Evolutionary conservation across 2,329 filamentous ascomycete species (phyloP), one percentile per base, ranked within the genome.

Genomic region (Fusarium lateritium): DNA sequence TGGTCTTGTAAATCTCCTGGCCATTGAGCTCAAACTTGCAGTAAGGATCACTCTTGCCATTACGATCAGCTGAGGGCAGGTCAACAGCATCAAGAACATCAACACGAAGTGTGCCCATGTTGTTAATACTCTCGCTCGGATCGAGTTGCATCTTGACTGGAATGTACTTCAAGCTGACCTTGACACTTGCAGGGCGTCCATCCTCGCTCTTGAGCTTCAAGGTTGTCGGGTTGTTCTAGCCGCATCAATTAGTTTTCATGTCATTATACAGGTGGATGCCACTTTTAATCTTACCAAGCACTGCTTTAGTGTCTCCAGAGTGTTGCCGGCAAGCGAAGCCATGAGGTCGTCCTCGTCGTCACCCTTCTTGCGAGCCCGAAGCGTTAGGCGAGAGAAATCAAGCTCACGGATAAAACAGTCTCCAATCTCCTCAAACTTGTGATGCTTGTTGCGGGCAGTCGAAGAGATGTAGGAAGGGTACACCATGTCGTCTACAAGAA

Each of bases 71-170:
- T 2, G 96, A 91, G 9, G 96, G 96, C n/a, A 99, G 87, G 62
- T 97, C 91, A 10, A 88, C 83, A 19, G 91, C 96, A 78, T 97
- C 94, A 38, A 98, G 83, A 19, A 99, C 87, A 75, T 98, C 94
- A n/a, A 99, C 93, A 21, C 94, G 92, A 22, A 99, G 89, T 61
- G 90, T 94, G 62, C 96, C 96, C 89, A 97, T 97, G 81, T 99
- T 99, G 88, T 98, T 98, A 85, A 99, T 97, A 76, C 94, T 98
- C 81, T 99, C 96, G 74, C 91, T 94, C 0, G 96, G 92, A 75
- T 99, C 94, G 49, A 99, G 91, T 58, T 90, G 85, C 96, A 99
- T 99, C 82, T 93, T 90, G 64, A 98, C 90, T 0, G 96, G 96
- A 24, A 99, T 90, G 78, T 97, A 99, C 80, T 97, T 97, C 76